Percentiles rank a stretch among this genome's conserved stretches.
Conservation (phyloP, 2,329 filamentous ascomycete species). For the Fusarium mangiferae region DNA sequence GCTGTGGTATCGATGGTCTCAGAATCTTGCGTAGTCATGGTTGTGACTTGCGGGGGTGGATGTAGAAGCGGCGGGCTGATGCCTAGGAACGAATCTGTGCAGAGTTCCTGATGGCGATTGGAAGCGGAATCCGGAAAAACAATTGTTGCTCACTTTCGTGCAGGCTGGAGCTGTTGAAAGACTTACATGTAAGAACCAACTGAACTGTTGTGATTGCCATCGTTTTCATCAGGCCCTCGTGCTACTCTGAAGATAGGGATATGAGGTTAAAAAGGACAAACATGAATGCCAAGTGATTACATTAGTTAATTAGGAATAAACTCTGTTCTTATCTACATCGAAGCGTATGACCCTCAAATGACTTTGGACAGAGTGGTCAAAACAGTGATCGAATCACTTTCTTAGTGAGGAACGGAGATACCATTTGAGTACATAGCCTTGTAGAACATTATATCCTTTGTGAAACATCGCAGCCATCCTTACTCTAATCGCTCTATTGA, state of each 20-base stretch:
- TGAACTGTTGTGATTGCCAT: neutral
- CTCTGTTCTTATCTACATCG: no score
- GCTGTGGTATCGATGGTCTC: no score
- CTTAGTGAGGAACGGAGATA: no score
- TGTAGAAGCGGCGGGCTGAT: neutral
- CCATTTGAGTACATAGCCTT: no score
- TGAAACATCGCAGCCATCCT: no score
- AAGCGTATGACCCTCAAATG: no score
- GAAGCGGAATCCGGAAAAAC: neutral
- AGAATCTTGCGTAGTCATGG: neutral
- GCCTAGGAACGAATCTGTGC: neutral
- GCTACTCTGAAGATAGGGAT: neutral
- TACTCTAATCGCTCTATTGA: no score
- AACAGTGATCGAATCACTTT: no score
- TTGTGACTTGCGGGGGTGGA: neutral
- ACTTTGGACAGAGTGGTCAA: no score
- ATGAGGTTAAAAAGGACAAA: neutral
- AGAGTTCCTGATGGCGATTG: neutral
- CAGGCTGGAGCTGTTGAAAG: neutral
- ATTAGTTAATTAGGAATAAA: no score
- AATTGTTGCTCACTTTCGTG: neutral
- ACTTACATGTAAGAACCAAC: neutral
- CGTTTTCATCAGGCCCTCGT: rapidly evolving
- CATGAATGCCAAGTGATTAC: no score
- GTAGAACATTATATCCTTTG: no score